Percentiles rank a stretch among this genome's conserved stretches.
These are phyloP conservation scores for Phyllostachys edulis DNA, from an alignment of 176 grass and related monocot genomes.

Conservation along the genomic window DNA sequence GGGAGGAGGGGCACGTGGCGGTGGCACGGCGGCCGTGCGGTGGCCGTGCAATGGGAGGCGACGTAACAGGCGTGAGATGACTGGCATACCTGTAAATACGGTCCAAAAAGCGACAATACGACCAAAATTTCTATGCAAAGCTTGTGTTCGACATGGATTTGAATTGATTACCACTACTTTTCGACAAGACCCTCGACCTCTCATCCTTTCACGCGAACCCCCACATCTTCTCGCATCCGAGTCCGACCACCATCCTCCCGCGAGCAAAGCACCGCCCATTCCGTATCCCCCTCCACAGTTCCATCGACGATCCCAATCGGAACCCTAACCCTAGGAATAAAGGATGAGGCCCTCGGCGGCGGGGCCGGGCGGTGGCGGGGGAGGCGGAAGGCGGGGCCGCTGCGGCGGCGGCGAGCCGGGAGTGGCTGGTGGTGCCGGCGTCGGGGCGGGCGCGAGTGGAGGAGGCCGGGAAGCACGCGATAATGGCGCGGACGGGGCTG, in stretches of 20 bases:
- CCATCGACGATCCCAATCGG: conserved; percentile 14
- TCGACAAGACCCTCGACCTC: neutral
- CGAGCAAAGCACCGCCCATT: neutral
- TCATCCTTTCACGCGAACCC: neutral
- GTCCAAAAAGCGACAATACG: no score
- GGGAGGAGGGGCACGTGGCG: no score
- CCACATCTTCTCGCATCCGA: neutral
- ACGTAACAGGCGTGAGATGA: no score
- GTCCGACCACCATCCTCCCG: conserved; percentile 5
- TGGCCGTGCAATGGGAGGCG: no score
- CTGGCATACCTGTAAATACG: no score
- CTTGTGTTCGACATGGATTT: neutral
- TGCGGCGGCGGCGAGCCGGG: conserved; percentile 54
- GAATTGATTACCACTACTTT: neutral
- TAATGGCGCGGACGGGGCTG: conserved; percentile 85
- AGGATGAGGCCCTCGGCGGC: conserved; percentile 34
- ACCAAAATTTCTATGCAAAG: no score
- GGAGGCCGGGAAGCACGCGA: conserved; percentile 79
- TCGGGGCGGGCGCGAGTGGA: conserved; percentile 60
- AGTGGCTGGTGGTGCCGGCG: conserved; percentile 77
- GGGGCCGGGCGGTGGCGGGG: conserved; percentile 18
- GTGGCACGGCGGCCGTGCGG: no score
- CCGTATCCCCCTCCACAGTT: neutral
- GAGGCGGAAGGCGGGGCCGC: conserved; percentile 61
- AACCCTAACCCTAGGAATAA: conserved; percentile 21